A percentile compares a stretch with the other conserved stretches of the same genome.
Evolutionary conservation across 2,329 filamentous ascomycete species (phyloP).

Genomic region (Bipolaris gigantea): DNA sequence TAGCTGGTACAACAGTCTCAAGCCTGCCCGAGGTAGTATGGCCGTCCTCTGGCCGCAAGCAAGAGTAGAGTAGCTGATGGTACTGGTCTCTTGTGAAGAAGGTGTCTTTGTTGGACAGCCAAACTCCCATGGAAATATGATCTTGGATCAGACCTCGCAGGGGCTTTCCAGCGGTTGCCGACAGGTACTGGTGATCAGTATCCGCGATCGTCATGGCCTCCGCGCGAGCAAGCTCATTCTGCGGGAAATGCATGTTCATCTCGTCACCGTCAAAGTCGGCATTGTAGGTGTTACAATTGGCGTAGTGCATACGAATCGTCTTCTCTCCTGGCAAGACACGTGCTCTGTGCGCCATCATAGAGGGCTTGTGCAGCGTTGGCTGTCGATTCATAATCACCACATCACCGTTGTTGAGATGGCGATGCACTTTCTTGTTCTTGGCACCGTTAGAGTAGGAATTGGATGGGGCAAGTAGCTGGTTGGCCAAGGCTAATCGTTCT

Average conservation of each 20-base stretch:
- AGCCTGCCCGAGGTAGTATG: slow-evolving; percentile 84
- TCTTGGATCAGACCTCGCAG: slow-evolving; percentile 96
- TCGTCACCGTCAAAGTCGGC: slow-evolving; percentile 99
- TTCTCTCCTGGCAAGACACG: slow-evolving; percentile 91
- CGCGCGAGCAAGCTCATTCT: slow-evolving; percentile 90
- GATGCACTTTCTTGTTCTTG: slow-evolving; percentile 92
- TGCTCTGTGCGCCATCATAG: slow-evolving; percentile 97
- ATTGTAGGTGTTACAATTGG: slow-evolving; percentile 99
- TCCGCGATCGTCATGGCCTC: slow-evolving; percentile 93
- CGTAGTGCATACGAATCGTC: slow-evolving; percentile 99
- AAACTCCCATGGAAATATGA: slow-evolving; percentile 92
- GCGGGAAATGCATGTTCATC: slow-evolving; percentile 99
- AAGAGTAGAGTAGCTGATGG: slow-evolving; percentile 90
- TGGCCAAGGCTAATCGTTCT: slow-evolving; percentile 85
- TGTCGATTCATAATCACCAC: slow-evolving; percentile 99
- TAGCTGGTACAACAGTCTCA: slow-evolving; percentile 75
- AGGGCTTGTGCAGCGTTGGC: slow-evolving; percentile 95
- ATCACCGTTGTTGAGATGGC: slow-evolving; percentile 94
- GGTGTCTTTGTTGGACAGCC: slow-evolving; percentile 86
- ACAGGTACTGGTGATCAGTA: slow-evolving; percentile 96
- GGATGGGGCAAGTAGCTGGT: slow-evolving; percentile 86
- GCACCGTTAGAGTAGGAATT: slow-evolving; percentile 72
- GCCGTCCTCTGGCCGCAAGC: slow-evolving; percentile 83
- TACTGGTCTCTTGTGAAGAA: slow-evolving; percentile 89
- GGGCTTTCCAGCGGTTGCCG: slow-evolving; percentile 89